Evolutionary conservation across 805 yeast species (phyloP), one percentile per base, ranked within the genome.

Genomic region (Schwanniomyces vanrijiae): DNA sequence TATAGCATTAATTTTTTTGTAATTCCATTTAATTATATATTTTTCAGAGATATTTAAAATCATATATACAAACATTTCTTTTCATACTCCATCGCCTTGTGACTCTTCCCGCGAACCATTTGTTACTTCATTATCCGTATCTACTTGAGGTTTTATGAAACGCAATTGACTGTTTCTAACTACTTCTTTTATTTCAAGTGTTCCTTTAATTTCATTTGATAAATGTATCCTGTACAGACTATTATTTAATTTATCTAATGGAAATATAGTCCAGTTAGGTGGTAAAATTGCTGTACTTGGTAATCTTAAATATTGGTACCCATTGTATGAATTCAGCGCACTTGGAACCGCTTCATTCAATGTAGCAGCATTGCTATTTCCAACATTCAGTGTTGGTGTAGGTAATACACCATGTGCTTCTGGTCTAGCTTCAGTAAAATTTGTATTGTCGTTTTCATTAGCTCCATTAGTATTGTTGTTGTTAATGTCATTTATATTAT

Each of bases 251-350:
- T 31, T 48, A 34, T 49, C 51, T 11, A 65, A 42, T 2, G 72
- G 71, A 31, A 66, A 46, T 8, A 64, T 22, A 2, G 62, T 50
- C 69, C 70, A 65, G 28, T 59, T 59, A 3, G 67, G 69, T 2
- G 72, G 72, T 9, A 64, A 31, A 2, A 63, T 25, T 3, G 69
- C 65, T 21, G 54, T 55, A 4, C 44, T 42, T 1, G 70, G 68
- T 22, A 66, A 50, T 14, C 43, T 38, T 8, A 65, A 56, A 2
- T 48, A 44, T 40, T 61, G 68, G 41, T 43, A 48, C 10, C 29
- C 40, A 45, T 19, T 25, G 24, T 22, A 24, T n/a, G 29, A 18
- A 20, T 14, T 21, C 25, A 13, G 22, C 20, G 25, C 4, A 37
- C n/a, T 20, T 19, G 16, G 24, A 3, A 16, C 5, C 5, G 21